Conservation (phyloP, 139 green algal species). For the Astrephomene gubernaculifera region DNA sequence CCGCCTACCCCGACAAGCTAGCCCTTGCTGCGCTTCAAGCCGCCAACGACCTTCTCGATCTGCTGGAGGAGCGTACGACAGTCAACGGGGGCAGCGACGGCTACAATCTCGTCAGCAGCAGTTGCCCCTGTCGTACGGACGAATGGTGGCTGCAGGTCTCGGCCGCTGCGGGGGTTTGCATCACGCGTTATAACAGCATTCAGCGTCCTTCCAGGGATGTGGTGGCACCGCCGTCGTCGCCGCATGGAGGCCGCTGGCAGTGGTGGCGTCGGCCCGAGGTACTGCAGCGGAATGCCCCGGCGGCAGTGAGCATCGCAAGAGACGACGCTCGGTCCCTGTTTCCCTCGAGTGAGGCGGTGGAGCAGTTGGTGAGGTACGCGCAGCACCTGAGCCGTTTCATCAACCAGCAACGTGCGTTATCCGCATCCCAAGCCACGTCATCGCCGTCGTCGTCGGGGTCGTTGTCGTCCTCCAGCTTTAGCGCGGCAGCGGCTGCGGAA, state of each 20-base stretch:
- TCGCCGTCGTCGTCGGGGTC: too few relatives aligned
- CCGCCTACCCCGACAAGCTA: too few relatives aligned
- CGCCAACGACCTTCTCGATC: constrained; percentile 7
- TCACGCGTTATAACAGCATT: not conserved
- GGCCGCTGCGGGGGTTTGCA: not conserved
- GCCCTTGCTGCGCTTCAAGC: not conserved
- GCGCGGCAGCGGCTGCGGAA: not conserved
- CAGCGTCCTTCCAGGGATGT: too few relatives aligned
- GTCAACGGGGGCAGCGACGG: not conserved
- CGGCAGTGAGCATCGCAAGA: too few relatives aligned
- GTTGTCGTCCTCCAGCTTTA: too few relatives aligned
- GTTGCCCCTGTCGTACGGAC: not conserved
- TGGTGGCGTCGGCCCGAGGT: too few relatives aligned
- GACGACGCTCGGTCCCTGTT: too few relatives aligned
- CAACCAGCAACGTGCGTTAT: too few relatives aligned
- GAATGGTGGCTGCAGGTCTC: constrained; percentile 11
- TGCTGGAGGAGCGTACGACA: not conserved
- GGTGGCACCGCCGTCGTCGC: too few relatives aligned
- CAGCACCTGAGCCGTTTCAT: constrained; percentile 29
- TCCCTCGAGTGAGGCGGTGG: not conserved
- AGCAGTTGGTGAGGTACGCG: not conserved
- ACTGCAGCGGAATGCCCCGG: too few relatives aligned
- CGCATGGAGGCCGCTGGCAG: too few relatives aligned
- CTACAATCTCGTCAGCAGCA: not conserved
- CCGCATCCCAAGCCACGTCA: too few relatives aligned